Conservation (phyloP, 148 eudicot genomes). For the Rhododendron kiyosumense region DNA sequence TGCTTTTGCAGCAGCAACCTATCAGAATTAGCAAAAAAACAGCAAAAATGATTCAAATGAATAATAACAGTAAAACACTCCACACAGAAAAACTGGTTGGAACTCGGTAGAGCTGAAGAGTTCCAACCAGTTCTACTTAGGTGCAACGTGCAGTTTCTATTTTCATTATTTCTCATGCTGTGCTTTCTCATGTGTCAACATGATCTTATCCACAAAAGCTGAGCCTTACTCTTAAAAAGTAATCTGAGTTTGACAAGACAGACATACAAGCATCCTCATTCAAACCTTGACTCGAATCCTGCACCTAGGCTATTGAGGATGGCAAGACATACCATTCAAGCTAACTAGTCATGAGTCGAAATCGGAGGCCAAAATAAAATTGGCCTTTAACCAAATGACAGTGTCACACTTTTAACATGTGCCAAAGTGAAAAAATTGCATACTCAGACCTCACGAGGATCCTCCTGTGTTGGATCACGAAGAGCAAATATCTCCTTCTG, state of each 20-base stretch:
- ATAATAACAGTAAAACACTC: not conserved
- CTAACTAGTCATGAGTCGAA: not conserved
- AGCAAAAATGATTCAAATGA: not conserved
- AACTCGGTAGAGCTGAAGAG: not conserved
- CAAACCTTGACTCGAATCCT: not conserved
- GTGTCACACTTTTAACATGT: not conserved
- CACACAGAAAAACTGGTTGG: not conserved
- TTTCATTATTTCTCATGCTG: not conserved
- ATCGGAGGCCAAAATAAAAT: not conserved
- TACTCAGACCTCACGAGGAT: slow-evolving; percentile 86
- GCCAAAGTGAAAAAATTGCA: not conserved
- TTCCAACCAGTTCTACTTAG: not conserved
- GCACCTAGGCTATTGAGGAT: not conserved
- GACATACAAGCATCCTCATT: not conserved
- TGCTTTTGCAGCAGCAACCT: slow-evolving; percentile 95
- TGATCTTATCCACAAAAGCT: not conserved
- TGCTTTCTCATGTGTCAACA: not conserved
- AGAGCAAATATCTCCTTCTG: slow-evolving; percentile 91
- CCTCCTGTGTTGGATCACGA: slow-evolving; percentile 95
- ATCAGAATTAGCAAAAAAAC: slow-evolving; percentile 8
- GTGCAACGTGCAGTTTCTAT: not conserved
- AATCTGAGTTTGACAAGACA: not conserved
- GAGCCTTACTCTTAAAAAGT: not conserved
- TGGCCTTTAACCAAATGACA: not conserved
- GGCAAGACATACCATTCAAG: not conserved